Conservation (phyloP, 495 filamentous ascomycete species). For the Bathelium albidoporum region DNA sequence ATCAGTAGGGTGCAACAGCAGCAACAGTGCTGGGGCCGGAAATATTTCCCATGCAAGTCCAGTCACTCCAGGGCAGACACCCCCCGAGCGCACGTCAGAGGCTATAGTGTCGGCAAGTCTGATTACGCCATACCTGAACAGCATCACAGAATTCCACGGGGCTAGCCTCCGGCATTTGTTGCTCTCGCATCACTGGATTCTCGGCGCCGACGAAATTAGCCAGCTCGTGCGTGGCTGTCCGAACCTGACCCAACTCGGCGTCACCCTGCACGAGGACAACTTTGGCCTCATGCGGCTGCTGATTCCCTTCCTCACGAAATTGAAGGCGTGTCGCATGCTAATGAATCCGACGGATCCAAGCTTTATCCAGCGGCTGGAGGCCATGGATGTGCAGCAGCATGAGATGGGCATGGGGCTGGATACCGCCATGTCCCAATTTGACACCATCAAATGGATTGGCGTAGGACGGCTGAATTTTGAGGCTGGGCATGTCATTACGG, state of each 20-base stretch:
- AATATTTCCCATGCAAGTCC: no score
- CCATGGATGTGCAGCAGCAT: conserved; percentile 21
- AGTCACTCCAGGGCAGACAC: conserved; percentile 13
- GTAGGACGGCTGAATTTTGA: conserved; percentile 25
- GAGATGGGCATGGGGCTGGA: conserved; percentile 18
- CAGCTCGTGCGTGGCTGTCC: conserved; percentile 45
- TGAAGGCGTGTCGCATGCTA: conserved; percentile 27
- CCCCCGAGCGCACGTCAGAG: neutral
- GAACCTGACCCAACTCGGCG: conserved; percentile 46
- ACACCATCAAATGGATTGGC: conserved; percentile 24
- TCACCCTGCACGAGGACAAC: conserved; percentile 11
- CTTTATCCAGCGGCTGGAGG: conserved; percentile 17
- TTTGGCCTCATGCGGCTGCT: conserved; percentile 17
- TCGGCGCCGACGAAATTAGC: conserved; percentile 39
- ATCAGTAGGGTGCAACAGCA: conserved; percentile 10
- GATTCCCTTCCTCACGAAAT: conserved; percentile 23
- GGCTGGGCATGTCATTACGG: conserved; percentile 15
- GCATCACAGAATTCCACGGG: conserved; percentile 35
- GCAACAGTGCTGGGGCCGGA: conserved; percentile 4
- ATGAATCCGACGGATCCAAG: conserved; percentile 14
- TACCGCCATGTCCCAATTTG: conserved; percentile 16
- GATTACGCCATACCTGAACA: conserved; percentile 25
- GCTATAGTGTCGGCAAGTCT: conserved; percentile 12
- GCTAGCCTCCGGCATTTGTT: conserved; percentile 45
- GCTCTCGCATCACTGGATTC: conserved; percentile 46